phyloP scores from a whole-genome alignment of 225 moss, liverwort and hornwort genomes.

The Physcomitrium patens region DNA sequence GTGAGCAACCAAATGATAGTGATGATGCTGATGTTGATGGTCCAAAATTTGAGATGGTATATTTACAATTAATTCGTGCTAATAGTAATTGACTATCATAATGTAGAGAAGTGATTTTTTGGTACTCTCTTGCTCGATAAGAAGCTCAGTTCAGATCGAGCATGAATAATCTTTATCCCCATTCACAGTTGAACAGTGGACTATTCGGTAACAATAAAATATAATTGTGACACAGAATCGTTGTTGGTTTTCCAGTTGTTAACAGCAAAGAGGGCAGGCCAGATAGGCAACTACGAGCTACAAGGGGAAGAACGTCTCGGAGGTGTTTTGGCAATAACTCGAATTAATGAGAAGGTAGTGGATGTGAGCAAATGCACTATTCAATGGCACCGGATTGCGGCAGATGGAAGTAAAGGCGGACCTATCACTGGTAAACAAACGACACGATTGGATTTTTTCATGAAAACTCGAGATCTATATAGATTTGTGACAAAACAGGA shows the following conservation, averaged over 20 bases:
- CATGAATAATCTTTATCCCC: background rate
- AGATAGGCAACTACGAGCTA: slow-evolving; percentile 60
- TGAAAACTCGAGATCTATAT: background rate
- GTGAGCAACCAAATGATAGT: background rate
- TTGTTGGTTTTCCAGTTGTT: slow-evolving; percentile 49
- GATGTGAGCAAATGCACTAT: slow-evolving; percentile 73
- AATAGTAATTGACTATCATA: background rate
- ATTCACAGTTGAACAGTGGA: background rate
- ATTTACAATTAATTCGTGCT: background rate
- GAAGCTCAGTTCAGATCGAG: background rate
- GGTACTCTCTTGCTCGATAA: background rate
- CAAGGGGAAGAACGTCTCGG: slow-evolving; percentile 72
- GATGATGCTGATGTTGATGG: background rate
- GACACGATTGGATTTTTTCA: background rate
- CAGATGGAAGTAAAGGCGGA: slow-evolving; percentile 69
- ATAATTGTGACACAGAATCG: slow-evolving; percentile 7
- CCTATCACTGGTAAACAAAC: slow-evolving; percentile 67
- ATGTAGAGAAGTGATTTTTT: background rate
- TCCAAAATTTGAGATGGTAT: background rate
- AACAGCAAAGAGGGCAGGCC: slow-evolving; percentile 65
- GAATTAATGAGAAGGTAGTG: slow-evolving; percentile 50
- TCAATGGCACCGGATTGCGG: slow-evolving; percentile 84
- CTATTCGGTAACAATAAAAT: slow-evolving; percentile 2
- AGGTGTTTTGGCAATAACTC: slow-evolving; percentile 62
- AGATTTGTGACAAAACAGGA: background rate